Evolutionary conservation across 495 filamentous ascomycete species (phyloP).

Genomic region (Recurvomyces mirabilis): DNA sequence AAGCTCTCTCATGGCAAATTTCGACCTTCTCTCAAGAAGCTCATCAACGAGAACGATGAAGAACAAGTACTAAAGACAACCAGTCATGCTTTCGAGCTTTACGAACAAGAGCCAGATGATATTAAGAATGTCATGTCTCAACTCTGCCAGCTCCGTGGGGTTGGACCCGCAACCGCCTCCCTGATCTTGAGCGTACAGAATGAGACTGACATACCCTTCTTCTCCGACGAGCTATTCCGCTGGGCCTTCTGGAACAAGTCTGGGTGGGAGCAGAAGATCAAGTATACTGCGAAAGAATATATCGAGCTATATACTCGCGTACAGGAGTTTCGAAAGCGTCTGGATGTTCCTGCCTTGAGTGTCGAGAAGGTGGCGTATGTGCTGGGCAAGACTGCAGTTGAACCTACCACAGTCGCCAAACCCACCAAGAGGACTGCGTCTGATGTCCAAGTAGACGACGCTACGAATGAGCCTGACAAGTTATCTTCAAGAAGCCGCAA

Average conservation of each 20-base stretch:
- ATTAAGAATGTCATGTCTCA: slow-evolving; percentile 32
- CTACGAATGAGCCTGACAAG: background rate
- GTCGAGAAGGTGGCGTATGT: slow-evolving; percentile 62
- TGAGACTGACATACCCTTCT: slow-evolving; percentile 52
- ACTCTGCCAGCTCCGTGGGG: slow-evolving; percentile 47
- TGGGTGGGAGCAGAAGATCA: slow-evolving; percentile 42
- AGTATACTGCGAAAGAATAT: slow-evolving; percentile 59
- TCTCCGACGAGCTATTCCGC: slow-evolving; percentile 62
- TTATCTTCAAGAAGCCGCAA: background rate
- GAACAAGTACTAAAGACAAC: slow-evolving; percentile 21
- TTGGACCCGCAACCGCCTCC: slow-evolving; percentile 65
- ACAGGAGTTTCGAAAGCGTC: slow-evolving; percentile 34
- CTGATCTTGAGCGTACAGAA: slow-evolving; percentile 54
- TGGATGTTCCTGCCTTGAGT: slow-evolving; percentile 41
- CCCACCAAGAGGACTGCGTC: background rate
- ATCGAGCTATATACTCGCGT: slow-evolving; percentile 38
- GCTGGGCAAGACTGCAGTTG: slow-evolving; percentile 11
- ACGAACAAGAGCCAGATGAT: slow-evolving; percentile 32
- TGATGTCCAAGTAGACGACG: background rate
- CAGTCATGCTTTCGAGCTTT: slow-evolving; percentile 33
- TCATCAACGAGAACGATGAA: slow-evolving; percentile 48
- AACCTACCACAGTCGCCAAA: background rate
- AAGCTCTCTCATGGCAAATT: slow-evolving; percentile 65
- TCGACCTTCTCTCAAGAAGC: slow-evolving; percentile 55
- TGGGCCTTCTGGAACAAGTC: slow-evolving; percentile 45